These are phyloP conservation scores for Chaetomiaceae sp. DNA, from an alignment of 2,329 filamentous ascomycete species.

Conservation along the genomic window DNA sequence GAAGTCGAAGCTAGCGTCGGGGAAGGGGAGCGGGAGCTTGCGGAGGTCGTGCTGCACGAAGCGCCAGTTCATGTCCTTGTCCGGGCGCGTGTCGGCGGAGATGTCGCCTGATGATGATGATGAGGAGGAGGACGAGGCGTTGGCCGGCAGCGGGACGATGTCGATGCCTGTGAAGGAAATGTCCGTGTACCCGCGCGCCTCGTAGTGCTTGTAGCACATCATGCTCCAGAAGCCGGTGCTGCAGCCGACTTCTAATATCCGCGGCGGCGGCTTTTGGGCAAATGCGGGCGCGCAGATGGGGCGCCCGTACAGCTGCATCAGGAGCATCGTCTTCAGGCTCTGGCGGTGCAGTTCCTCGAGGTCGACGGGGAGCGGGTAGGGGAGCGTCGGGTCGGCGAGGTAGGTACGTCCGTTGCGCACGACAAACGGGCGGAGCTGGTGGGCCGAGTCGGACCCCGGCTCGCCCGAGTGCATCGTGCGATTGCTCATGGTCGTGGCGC, in stretches of 20 bases:
- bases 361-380: constrained; percentile 86
- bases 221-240: constrained; percentile 87
- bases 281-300: constrained; percentile 70
- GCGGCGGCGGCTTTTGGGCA: constrained; percentile 62
- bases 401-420: constrained; percentile 77
- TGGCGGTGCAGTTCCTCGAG: constrained; percentile 83
- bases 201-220: constrained; percentile 77
- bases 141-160: constrained; percentile 55
- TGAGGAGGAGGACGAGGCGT: constrained; percentile 7
- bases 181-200: constrained; percentile 57
- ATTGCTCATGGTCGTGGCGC: constrained; percentile 38
- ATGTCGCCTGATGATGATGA: constrained; percentile 12
- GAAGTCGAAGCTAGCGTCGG: constrained; percentile 76
- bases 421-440: constrained; percentile 53
- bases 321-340: constrained; percentile 73
- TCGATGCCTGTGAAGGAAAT: constrained; percentile 81
- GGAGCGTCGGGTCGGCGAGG: constrained; percentile 64
- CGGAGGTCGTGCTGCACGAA: constrained; percentile 87
- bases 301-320: constrained; percentile 75
- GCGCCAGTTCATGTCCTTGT: constrained; percentile 76
- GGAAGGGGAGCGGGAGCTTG: constrained; percentile 69
- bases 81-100: constrained; percentile 31
- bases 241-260: constrained; percentile 81
- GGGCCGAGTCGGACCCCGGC: constrained; percentile 35
- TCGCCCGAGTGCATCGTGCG: constrained; percentile 48